Conservation (phyloP, 352 stramenopile genomes). For the Globisporangium uncinulatum region DNA sequence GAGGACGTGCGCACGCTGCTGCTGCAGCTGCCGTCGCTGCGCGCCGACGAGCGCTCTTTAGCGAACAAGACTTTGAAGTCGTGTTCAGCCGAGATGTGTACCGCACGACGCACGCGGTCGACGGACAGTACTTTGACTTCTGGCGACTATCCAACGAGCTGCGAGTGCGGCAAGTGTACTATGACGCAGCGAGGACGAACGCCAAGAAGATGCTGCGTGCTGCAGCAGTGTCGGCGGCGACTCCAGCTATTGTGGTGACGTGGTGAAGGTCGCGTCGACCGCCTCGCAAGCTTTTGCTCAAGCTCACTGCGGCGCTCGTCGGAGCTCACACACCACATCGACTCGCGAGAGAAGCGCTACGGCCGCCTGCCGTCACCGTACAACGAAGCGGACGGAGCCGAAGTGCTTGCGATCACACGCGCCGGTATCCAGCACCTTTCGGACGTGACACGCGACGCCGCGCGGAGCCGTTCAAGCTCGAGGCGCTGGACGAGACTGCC, state of each 20-base stretch:
- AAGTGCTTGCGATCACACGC: slow-evolving; percentile 68
- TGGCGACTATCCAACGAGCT: slow-evolving; percentile 18
- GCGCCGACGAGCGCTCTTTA: slow-evolving; percentile 53
- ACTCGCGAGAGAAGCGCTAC: slow-evolving; percentile 60
- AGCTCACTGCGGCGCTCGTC: too few relatives aligned
- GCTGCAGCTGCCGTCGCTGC: slow-evolving; percentile 62
- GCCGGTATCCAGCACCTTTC: slow-evolving; percentile 61
- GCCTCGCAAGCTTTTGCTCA: too few relatives aligned
- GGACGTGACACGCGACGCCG: slow-evolving; percentile 36
- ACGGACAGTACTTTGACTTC: slow-evolving; percentile 35
- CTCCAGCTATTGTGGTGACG: too few relatives aligned
- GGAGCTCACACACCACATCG: too few relatives aligned
- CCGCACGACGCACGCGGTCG: slow-evolving; percentile 18
- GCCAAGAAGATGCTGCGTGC: slow-evolving; percentile 29
- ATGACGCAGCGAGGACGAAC: neutral
- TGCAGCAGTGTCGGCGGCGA: too few relatives aligned
- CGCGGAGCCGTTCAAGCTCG: slow-evolving; percentile 51
- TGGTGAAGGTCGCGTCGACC: too few relatives aligned
- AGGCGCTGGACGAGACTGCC: slow-evolving; percentile 71
- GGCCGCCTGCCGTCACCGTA: slow-evolving; percentile 57
- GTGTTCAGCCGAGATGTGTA: slow-evolving; percentile 22
- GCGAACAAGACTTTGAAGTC: slow-evolving; percentile 46
- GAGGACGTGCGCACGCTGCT: too few relatives aligned
- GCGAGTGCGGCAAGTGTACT: slow-evolving; percentile 26
- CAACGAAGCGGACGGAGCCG: slow-evolving; percentile 49